phyloP scores from a whole-genome alignment of 164 flowering plant species.

The Vitis rotundifolia region DNA sequence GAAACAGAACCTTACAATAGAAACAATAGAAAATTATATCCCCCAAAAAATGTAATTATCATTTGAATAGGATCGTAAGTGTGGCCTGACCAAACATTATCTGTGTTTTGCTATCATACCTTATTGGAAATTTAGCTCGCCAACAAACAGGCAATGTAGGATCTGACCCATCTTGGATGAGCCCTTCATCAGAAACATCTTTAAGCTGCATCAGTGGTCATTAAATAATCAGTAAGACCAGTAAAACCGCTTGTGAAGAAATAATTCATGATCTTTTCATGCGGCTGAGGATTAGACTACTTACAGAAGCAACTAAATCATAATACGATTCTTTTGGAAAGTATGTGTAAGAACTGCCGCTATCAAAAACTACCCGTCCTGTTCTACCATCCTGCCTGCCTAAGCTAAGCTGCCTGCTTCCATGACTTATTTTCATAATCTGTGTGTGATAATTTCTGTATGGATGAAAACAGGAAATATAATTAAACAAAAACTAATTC shows the following conservation, averaged over 20 bases:
- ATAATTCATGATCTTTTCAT: background rate
- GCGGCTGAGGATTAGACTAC: conserved; percentile 16
- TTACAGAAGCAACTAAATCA: conserved; percentile 52
- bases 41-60: background rate
- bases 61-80: background rate
- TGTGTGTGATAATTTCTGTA: conserved; percentile 56
- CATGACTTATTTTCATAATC: conserved; percentile 45
- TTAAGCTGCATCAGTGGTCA: conserved; percentile 42
- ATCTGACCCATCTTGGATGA: conserved; percentile 53
- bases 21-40: background rate
- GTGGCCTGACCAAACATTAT: background rate
- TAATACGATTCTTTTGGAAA: conserved; percentile 64
- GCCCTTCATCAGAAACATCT: conserved; percentile 34
- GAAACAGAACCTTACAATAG: background rate
- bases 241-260: background rate
- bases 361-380: conserved; percentile 56
- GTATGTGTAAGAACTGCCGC: conserved; percentile 81
- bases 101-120: conserved; percentile 32
- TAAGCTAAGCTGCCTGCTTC: conserved; percentile 38
- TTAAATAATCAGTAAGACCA: background rate
- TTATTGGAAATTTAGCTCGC: conserved; percentile 54
- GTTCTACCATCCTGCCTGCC: conserved; percentile 20
- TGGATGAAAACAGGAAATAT: conserved; percentile 10
- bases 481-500: background rate
- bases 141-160: conserved; percentile 73